Conservation (phyloP, 768 basidiomycete genomes). For the Tremella fuciformis region DNA sequence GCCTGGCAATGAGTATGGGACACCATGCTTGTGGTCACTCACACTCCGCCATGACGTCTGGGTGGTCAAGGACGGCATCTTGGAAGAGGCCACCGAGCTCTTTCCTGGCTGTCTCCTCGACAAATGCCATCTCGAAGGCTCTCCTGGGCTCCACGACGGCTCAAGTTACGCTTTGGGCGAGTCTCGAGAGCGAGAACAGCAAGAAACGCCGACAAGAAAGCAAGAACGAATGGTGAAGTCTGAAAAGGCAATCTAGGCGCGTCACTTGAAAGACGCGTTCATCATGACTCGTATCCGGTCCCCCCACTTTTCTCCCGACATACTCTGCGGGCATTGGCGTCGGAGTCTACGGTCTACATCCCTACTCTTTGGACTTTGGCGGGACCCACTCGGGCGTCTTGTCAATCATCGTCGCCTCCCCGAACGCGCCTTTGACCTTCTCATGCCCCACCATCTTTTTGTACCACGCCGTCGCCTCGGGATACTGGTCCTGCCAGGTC, state of each 20-base stretch:
- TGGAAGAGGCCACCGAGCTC: constrained; percentile 46
- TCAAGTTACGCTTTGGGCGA: no score
- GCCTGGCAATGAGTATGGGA: constrained; percentile 42
- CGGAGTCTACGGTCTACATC: no score
- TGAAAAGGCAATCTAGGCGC: no score
- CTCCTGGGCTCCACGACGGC: no score
- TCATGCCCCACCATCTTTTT: constrained; percentile 3
- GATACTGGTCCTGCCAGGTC: constrained; percentile 3
- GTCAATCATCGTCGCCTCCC: neutral
- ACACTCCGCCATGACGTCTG: constrained; percentile 53
- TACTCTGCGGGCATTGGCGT: no score
- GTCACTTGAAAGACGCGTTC: no score
- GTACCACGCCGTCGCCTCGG: neutral
- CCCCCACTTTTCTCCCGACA: no score
- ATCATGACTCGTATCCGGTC: no score
- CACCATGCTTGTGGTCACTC: constrained; percentile 10
- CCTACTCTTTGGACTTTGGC: constrained; percentile 1
- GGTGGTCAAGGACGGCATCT: constrained; percentile 35
- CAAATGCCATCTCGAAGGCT: neutral
- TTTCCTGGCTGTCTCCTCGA: constrained; percentile 15
- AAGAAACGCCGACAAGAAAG: no score
- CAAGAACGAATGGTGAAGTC: no score
- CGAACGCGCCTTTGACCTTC: constrained; percentile 4
- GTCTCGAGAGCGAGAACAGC: no score
- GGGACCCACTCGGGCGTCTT: neutral